Conservation (phyloP, 2,329 filamentous ascomycete genomes). For the Teratosphaeria destructans region DNA sequence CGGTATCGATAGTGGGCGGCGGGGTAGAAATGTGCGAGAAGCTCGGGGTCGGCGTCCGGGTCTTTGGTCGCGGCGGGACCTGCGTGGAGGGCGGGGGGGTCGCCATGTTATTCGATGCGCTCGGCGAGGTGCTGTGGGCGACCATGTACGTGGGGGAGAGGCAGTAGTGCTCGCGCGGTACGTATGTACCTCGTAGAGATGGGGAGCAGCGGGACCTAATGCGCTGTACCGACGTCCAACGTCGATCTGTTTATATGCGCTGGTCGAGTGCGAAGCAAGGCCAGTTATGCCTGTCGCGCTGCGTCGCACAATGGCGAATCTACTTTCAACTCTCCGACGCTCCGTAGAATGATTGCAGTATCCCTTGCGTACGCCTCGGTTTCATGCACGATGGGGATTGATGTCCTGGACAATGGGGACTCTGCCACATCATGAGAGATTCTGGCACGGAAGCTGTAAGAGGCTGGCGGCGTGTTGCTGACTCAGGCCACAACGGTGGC, state of each 20-base stretch:
- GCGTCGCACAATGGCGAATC: neutral
- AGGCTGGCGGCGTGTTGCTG: neutral
- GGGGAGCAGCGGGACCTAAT: neutral
- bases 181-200: neutral
- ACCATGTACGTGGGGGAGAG: neutral
- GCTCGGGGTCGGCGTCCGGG: conserved; percentile 36
- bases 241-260: neutral
- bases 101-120: conserved; percentile 29
- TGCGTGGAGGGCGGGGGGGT: conserved; percentile 57
- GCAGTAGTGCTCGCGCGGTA: neutral
- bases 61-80: conserved; percentile 25
- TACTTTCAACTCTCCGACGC: neutral
- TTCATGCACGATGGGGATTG: neutral
- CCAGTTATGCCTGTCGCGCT: neutral
- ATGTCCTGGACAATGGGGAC: neutral
- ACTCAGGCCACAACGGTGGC: no score
- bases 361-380: neutral
- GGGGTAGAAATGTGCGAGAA: conserved; percentile 39
- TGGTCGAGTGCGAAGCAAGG: neutral
- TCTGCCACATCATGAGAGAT: neutral
- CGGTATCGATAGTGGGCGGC: conserved; percentile 30
- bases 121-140: neutral
- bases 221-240: neutral
- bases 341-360: neutral
- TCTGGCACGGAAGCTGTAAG: neutral